Evolutionary conservation across 371 early-diverging fungal genomes (phyloP), one percentile per base, ranked within the genome.

Genomic region (Dichotomocladium elegans): DNA sequence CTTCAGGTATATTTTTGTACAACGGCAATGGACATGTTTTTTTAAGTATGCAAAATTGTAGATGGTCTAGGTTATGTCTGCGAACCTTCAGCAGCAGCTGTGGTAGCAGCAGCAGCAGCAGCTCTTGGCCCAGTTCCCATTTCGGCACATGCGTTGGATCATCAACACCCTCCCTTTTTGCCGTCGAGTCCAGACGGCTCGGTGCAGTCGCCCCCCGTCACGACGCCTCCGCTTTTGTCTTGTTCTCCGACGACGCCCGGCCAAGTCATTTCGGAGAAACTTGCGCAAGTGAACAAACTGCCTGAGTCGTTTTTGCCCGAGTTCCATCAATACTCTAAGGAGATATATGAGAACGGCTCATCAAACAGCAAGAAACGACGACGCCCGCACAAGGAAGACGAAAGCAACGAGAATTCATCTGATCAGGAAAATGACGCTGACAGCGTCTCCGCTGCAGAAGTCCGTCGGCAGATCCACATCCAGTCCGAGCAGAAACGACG

Each of bases 401-500:
- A 58, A 28, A 34, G 50, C 40, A 56, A 48, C 27, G 42, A 42
- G 2, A 27, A 29, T 24, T 55, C 54, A 10, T 54, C 51, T n/a
- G 51, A 60, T 24, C 51, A 60, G 19, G 69, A 72, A 14, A 64
- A 72, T 11, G 66, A 65, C 35, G 35, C 54, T 3, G 63, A 70
- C 50, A 49, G 61, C 50, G 57, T 67, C 15, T 57, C 63, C 30
- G 67, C 77, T n/a, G 66, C 73, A 29, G 82, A 82, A 55, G 48
- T 79, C 17, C 74, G 82, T 50, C 66, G 79, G 31, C 82, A 76
- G 46, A 72, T 82, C 41, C 82, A 82, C 56, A 82, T 82, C 51
- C 82, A 82, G 56, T 77, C 78, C 34, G 82, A 81, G 53, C 82
- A 81, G 46, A 81, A 77, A 61, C 69, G 82, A 43, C 76, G 82